phyloP scores from a whole-genome alignment of 2,329 filamentous ascomycete genomes.

The Sporothrix luriei region DNA sequence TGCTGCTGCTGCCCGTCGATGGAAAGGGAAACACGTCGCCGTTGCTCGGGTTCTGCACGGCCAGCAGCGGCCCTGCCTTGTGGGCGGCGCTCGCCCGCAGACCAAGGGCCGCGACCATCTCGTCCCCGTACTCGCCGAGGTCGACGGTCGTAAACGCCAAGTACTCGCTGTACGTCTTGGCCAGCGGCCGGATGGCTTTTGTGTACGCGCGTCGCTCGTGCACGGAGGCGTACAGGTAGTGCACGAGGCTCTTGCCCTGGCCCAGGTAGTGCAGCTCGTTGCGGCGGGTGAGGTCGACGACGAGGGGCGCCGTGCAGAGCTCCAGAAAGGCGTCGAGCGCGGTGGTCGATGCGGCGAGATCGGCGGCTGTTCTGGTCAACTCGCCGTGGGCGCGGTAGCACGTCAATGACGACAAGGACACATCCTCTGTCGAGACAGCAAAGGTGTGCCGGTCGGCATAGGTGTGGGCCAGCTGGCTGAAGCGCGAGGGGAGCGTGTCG shows the following conservation, averaged over 20 bases:
- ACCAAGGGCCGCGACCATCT: constrained; percentile 49
- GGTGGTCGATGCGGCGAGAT: constrained; percentile 41
- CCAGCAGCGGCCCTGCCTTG: constrained; percentile 40
- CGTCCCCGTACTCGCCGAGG: constrained; percentile 50
- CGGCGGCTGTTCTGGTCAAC: constrained; percentile 41
- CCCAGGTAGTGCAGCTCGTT: constrained; percentile 47
- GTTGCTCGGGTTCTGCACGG: constrained; percentile 50
- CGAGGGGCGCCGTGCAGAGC: constrained; percentile 46
- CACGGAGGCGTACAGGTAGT: constrained; percentile 42
- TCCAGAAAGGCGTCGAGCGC: constrained; percentile 47
- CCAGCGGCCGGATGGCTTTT: constrained; percentile 45
- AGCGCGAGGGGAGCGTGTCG: constrained; percentile 41
- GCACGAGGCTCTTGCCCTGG: constrained; percentile 41
- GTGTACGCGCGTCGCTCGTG: constrained; percentile 45
- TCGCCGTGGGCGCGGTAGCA: constrained; percentile 50
- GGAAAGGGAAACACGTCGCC: constrained; percentile 49
- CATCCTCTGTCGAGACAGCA: constrained; percentile 39
- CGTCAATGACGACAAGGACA: constrained; percentile 36
- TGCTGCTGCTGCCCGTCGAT: constrained; percentile 33
- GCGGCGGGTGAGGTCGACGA: constrained; percentile 50
- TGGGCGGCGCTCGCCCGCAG: neutral
- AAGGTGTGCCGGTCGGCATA: constrained; percentile 51
- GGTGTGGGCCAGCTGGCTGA: constrained; percentile 42
- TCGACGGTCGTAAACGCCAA: constrained; percentile 54
- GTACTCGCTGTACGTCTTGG: constrained; percentile 52